Conservation (phyloP, 345 rosid species). For the Populus ilicifolia region DNA sequence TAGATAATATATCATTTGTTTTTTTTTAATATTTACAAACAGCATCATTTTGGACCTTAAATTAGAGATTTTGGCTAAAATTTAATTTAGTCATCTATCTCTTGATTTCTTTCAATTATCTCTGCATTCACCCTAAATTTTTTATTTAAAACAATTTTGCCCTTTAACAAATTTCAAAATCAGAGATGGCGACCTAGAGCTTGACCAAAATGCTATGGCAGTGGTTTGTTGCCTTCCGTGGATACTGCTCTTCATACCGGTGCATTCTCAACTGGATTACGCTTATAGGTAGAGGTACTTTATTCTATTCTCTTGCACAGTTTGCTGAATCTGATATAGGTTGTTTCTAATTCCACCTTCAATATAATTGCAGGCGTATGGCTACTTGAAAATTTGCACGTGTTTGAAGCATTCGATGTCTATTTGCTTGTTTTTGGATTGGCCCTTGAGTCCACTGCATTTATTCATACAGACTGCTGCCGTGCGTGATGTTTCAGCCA, state of each 20-base stretch:
- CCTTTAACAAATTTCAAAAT: too few relatives aligned
- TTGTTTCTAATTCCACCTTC: too few relatives aligned
- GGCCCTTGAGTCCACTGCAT: neutral
- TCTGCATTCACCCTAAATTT: too few relatives aligned
- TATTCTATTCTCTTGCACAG: neutral
- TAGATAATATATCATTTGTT: fast-evolving
- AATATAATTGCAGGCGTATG: too few relatives aligned
- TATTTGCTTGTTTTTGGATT: neutral
- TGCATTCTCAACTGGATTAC: conserved; percentile 49
- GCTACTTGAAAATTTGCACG: neutral
- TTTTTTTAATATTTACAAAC: too few relatives aligned
- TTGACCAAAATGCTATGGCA: conserved; percentile 32
- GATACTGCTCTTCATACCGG: conserved; percentile 60
- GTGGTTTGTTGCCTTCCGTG: conserved; percentile 51
- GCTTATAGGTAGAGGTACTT: conserved; percentile 62
- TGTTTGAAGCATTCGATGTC: neutral
- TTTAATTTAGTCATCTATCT: too few relatives aligned
- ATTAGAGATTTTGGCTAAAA: too few relatives aligned
- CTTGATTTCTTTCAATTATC: too few relatives aligned
- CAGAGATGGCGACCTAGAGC: conserved; percentile 18
- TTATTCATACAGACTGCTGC: conserved; percentile 45
- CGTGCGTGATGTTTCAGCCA: conserved; percentile 60
- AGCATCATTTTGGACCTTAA: fast-evolving
- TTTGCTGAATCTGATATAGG: neutral
- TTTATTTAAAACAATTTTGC: too few relatives aligned